Evolutionary conservation across 192 early-diverging fungal species (phyloP), one percentile per base, ranked within the genome.

Genomic region (Cetraspora pellucida): DNA sequence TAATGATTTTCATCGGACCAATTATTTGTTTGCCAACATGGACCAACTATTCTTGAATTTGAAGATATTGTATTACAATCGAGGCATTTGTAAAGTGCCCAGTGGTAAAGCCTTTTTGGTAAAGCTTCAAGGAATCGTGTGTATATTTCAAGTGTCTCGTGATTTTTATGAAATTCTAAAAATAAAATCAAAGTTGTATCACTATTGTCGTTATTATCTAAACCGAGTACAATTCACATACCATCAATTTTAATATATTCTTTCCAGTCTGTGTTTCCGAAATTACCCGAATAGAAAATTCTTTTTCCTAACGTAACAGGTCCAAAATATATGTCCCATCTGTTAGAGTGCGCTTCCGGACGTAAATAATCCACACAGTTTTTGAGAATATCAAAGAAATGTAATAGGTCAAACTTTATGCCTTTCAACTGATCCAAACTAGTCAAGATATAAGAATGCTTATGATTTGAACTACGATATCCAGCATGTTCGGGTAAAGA

Each of bases 311-410:
- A 65, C 2, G 27, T 17, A 65, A 65, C 31, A n/a, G 28, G 28
- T 16, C 43, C 63, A n/a, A 31, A n/a, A 65, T 37, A 37, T n/a
- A 65, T n/a, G n/a, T 65, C 63, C 63, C 63, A 65, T 27, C 43
- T 65, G 16, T 37, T 16, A 28, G 63, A 43, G n/a, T 43, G n/a
- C 19, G 14, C 8, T 37, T 37, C 31, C 9, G 63, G 63, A 7
- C 63, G 63, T 37, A 37, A 19, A 43, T 9, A 37, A 65, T 65
- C 31, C 14, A 65, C 63, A 43, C 63, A 65, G 19, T 31, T 43
- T 65, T 65, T 65, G 31, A 65, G 31, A 37, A 65, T 65, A 37
- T 65, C 63, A 30, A 65, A 37, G n/a, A 65, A 65, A 65, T 65
- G 19, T n/a, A 65, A 65, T 43, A 65, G n/a, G 31, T 65, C 63